These are phyloP conservation scores for Corylus avellana DNA, from an alignment of 306 rosid species.

Conservation along the genomic window DNA sequence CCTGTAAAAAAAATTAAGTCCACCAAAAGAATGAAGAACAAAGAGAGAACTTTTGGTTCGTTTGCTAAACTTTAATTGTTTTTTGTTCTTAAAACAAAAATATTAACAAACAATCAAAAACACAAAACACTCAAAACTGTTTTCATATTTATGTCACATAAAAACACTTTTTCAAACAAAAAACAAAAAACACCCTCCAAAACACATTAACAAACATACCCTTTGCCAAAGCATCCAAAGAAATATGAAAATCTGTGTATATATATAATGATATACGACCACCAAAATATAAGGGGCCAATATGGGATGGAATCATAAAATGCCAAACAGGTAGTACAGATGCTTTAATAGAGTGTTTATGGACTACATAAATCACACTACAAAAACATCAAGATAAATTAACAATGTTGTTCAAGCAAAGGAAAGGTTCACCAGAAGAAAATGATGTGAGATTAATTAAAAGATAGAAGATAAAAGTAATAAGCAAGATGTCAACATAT, in stretches of 20 bases:
- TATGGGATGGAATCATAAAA: constrained; percentile 9
- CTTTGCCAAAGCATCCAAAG: constrained; percentile 1
- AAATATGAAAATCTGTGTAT: background rate
- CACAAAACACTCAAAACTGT: too few relatives aligned
- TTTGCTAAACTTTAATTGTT: too few relatives aligned
- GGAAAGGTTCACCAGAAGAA: constrained; percentile 7
- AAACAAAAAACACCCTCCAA: too few relatives aligned
- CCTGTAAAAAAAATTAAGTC: constrained; percentile 36
- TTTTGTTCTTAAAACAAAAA: too few relatives aligned
- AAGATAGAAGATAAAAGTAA: constrained; percentile 18
- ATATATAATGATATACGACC: background rate
- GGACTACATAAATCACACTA: background rate
- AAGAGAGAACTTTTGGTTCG: background rate
- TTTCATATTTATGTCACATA: too few relatives aligned
- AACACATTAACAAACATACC: too few relatives aligned
- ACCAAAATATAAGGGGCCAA: background rate
- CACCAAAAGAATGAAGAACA: background rate
- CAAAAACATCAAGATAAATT: background rate
- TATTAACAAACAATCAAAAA: too few relatives aligned
- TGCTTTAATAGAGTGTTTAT: background rate
- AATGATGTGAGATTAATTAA: constrained; percentile 9
- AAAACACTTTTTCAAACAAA: too few relatives aligned
- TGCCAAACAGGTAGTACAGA: background rate
- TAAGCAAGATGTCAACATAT: constrained; percentile 15
- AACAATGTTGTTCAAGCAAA: constrained; percentile 11